Conservation (phyloP, 1,284 basidiomycete species). For the Wallemia ichthyophaga region DNA sequence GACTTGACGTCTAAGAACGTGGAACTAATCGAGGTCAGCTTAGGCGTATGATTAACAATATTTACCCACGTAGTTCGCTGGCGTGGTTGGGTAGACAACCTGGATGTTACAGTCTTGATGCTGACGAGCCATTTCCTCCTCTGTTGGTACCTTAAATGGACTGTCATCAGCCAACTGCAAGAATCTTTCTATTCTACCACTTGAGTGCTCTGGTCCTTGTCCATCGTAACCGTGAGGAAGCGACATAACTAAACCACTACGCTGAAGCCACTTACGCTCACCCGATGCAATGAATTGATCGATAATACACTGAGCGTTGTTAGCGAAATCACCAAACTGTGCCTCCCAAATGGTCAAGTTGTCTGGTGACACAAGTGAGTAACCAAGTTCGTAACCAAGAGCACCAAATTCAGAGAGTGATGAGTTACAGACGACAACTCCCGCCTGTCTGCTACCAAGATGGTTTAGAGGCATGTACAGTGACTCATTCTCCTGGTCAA, state of each 20-base stretch:
- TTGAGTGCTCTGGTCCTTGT: slow-evolving; percentile 95
- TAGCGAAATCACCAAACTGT: slow-evolving; percentile 93
- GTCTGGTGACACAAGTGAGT: slow-evolving; percentile 87
- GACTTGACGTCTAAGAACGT: slow-evolving; percentile 76
- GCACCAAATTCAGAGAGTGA: slow-evolving; percentile 84
- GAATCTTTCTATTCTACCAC: slow-evolving; percentile 84
- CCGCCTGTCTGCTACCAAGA: slow-evolving; percentile 57
- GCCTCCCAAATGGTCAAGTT: slow-evolving; percentile 71
- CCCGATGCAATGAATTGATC: slow-evolving; percentile 97
- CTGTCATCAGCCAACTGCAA: slow-evolving; percentile 94
- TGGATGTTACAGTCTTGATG: slow-evolving; percentile 99
- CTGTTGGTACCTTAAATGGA: slow-evolving; percentile 62
- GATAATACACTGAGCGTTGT: slow-evolving; percentile 91
- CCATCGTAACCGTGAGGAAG: slow-evolving; percentile 96
- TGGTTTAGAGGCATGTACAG: slow-evolving; percentile 74
- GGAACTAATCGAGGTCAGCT: slow-evolving; percentile 27
- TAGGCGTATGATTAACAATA: neutral
- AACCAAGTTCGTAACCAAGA: slow-evolving; percentile 93
- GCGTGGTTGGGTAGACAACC: slow-evolving; percentile 81
- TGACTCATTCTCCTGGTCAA: slow-evolving; percentile 77
- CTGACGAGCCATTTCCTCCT: slow-evolving; percentile 70
- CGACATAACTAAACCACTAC: slow-evolving; percentile 69
- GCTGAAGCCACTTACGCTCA: slow-evolving; percentile 93
- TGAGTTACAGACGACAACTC: slow-evolving; percentile 87
- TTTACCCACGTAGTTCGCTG: slow-evolving; percentile 51